Conservation (phyloP, 345 rosid species). For the Lepidium didymum region DNA sequence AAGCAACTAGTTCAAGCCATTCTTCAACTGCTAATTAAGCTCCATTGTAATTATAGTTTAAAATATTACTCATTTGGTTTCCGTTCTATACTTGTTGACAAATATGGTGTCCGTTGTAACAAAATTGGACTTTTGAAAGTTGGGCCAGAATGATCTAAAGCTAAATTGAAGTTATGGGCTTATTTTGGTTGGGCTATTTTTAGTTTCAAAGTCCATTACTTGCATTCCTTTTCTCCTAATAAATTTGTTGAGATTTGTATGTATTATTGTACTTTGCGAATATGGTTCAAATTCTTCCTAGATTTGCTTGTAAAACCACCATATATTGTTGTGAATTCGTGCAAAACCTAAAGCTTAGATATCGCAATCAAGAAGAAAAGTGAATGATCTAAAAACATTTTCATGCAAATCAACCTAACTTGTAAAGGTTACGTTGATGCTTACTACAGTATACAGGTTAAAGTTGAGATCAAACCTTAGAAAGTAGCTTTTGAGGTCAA, state of each 20-base stretch:
- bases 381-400: background rate
- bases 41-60: background rate
- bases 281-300: no score
- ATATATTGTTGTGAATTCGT: no score
- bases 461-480: background rate
- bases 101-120: no score
- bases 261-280: no score
- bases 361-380: no score
- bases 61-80: background rate
- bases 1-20: background rate
- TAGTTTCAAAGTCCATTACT: background rate
- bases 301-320: no score
- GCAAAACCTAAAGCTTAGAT: no score
- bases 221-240: background rate
- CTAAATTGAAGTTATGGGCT: background rate
- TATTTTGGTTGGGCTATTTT: background rate
- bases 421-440: background rate
- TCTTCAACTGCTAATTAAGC: background rate
- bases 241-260: no score
- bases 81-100: background rate
- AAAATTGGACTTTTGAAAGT: no score
- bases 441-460: background rate
- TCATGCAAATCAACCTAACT: background rate
- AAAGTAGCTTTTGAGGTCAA: conserved; percentile 19
- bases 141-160: no score